Percentiles rank a stretch among this genome's conserved stretches.
Evolutionary conservation across 768 basidiomycete genomes (phyloP).

Genomic region (Hygrophorus pudorinus): DNA sequence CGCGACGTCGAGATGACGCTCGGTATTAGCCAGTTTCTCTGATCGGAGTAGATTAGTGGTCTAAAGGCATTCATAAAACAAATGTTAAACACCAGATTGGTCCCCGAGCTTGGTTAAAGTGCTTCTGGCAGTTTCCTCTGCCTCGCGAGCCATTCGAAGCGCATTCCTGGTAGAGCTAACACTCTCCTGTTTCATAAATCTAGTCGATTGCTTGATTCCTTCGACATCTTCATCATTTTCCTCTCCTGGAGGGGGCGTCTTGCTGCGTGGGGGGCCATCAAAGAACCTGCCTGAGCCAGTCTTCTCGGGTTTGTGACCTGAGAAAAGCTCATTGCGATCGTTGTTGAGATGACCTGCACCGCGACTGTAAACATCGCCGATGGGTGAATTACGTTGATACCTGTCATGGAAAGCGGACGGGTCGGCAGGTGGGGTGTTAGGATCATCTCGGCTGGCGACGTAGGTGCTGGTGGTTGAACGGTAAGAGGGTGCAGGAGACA

Average conservation of each 20-base stretch:
- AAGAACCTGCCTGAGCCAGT: constrained; percentile 56
- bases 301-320: constrained; percentile 59
- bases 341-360: constrained; percentile 48
- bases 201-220: constrained; percentile 89
- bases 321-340: constrained; percentile 66
- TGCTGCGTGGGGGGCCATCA: constrained; percentile 43
- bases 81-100: constrained; percentile 68
- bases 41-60: constrained; percentile 8
- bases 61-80: neutral
- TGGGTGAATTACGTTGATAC: constrained; percentile 40
- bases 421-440: constrained; percentile 11
- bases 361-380: constrained; percentile 60
- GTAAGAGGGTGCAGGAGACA: constrained; percentile 25
- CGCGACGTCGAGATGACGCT: constrained; percentile 87
- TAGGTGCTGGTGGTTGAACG: constrained; percentile 54
- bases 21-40: constrained; percentile 90
- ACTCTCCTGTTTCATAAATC: constrained; percentile 85
- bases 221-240: constrained; percentile 86
- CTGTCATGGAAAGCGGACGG: constrained; percentile 30
- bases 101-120: constrained; percentile 79
- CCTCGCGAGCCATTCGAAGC: constrained; percentile 85
- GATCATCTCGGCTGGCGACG: constrained; percentile 53
- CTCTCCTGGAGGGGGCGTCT: constrained; percentile 47
- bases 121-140: constrained; percentile 87
- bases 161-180: constrained; percentile 87